Evolutionary conservation across 2,329 filamentous ascomycete genomes (phyloP), one percentile per base, ranked within the genome.

Genomic region (Aplosporella prunicola): DNA sequence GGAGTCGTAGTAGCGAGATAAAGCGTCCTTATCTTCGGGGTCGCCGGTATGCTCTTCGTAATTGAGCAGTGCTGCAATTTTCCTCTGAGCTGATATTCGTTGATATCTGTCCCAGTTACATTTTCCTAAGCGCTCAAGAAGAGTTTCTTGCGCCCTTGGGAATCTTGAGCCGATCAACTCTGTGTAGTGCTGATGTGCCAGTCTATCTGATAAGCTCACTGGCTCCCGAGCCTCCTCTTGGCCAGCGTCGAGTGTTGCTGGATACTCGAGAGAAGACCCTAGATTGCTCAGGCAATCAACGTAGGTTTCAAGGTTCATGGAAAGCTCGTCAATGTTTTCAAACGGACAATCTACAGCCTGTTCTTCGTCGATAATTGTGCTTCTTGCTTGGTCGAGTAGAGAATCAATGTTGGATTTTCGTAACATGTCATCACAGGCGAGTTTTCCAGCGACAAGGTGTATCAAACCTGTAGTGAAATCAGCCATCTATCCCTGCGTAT

Each of bases 1-100:
- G 15, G 49, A 50, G 24, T 51, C 49, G 25, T 47, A 35, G 18
- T 49, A 52, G 5, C 47, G 41, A 2, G 48, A 51, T 4, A 26
- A 15, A 3, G 32, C 14, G 18, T 10, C 33, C 32, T 33, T 27
- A 23, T 42, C 20, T 30, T 34, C 14, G 7, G 32, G 18, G 4
- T 29, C 13, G 5, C 17, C 16, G 15, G 28, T 8, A 2, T 28
- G 18, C n/a, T 11, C 35, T 5, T 39, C 17, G n/a, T n/a, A n/a
- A 17, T 44, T 48, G n/a, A n/a, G n/a, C n/a, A n/a, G n/a, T 3
- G 14, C 27, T 6, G 13, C 29, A 28, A 47, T 22, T 15, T 45
- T 41, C 10, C 31, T 7, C 17, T 51, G 43, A 39, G n/a, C n/a
- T n/a, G n/a, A n/a, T n/a, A 52, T 39, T 1, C 48, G 46, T 20